phyloP scores from a whole-genome alignment of 495 filamentous ascomycete species.

The Parathielavia hyrcaniae region DNA sequence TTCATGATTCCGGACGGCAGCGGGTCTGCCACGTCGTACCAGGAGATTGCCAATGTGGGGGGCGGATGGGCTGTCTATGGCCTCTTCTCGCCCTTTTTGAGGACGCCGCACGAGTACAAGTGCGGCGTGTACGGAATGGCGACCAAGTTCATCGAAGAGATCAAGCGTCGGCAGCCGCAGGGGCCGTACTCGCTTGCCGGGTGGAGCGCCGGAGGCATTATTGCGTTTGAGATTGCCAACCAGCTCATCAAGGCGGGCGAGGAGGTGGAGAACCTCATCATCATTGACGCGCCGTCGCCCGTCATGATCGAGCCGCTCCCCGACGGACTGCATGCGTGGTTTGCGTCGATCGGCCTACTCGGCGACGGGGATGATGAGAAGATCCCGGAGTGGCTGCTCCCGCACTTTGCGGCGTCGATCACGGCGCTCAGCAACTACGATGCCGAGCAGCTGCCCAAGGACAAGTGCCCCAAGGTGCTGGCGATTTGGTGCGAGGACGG shows the following conservation, averaged over 20 bases:
- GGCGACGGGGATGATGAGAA: slow-evolving; percentile 56
- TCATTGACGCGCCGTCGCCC: slow-evolving; percentile 79
- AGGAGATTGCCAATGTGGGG: slow-evolving; percentile 46
- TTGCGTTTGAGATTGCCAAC: slow-evolving; percentile 75
- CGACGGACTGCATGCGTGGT: slow-evolving; percentile 68
- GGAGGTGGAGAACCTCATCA: slow-evolving; percentile 63
- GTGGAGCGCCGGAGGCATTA: slow-evolving; percentile 85
- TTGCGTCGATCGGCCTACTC: slow-evolving; percentile 72
- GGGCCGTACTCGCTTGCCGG: slow-evolving; percentile 67
- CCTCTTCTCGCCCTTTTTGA: slow-evolving; percentile 60
- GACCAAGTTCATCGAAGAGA: slow-evolving; percentile 53
- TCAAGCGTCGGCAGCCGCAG: slow-evolving; percentile 54
- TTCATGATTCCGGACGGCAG: slow-evolving; percentile 73
- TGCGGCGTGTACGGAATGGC: slow-evolving; percentile 52
- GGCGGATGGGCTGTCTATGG: slow-evolving; percentile 53
- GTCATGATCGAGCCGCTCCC: slow-evolving; percentile 73
- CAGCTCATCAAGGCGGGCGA: slow-evolving; percentile 64
- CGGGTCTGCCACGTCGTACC: slow-evolving; percentile 62
- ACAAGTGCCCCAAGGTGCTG: slow-evolving; percentile 57
- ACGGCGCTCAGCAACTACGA: slow-evolving; percentile 68
- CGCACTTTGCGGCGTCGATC: slow-evolving; percentile 75
- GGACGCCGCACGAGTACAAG: slow-evolving; percentile 49
- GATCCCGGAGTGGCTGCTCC: slow-evolving; percentile 71
- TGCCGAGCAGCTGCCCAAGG: slow-evolving; percentile 47
- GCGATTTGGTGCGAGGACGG: slow-evolving; percentile 78